phyloP scores from a whole-genome alignment of 306 rosid genomes.

The Hippophae rhamnoides region DNA sequence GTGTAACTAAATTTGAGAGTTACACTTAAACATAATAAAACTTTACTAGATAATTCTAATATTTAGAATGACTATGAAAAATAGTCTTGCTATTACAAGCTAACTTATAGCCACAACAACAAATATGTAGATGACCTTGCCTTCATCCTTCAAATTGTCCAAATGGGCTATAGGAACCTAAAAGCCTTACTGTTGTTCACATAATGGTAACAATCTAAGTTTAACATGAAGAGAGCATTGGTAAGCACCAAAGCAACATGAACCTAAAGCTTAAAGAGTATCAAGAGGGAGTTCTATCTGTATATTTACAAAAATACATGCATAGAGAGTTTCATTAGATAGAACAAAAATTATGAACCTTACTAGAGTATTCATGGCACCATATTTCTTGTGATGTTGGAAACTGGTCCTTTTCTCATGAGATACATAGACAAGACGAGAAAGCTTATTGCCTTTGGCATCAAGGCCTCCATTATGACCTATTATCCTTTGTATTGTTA shows the following conservation, averaged over 20 bases:
- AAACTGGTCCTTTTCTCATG: slow-evolving; percentile 92
- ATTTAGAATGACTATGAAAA: no score
- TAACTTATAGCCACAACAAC: no score
- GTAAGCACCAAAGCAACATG: slow-evolving; percentile 87
- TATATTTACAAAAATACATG: not conserved
- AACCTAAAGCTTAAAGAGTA: slow-evolving; percentile 40
- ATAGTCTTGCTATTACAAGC: no score
- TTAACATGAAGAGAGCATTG: slow-evolving; percentile 82
- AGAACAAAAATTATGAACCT: slow-evolving; percentile 5
- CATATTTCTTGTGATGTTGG: slow-evolving; percentile 90
- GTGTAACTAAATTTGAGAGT: no score
- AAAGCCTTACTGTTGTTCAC: slow-evolving; percentile 51
- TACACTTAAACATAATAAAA: no score
- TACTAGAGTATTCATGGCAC: slow-evolving; percentile 97
- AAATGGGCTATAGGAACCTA: no score
- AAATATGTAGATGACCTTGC: no score
- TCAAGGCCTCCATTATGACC: slow-evolving; percentile 93
- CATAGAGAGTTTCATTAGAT: not conserved
- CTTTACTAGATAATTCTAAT: no score
- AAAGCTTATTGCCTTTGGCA: slow-evolving; percentile 80
- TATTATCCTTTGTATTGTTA: slow-evolving; percentile 81
- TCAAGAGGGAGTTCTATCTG: not conserved
- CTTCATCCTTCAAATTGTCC: no score
- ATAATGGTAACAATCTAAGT: slow-evolving; percentile 94
- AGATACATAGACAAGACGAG: slow-evolving; percentile 91